Evolutionary conservation across 352 stramenopile species (phyloP).

Genomic region (Lagenidium sp.): DNA sequence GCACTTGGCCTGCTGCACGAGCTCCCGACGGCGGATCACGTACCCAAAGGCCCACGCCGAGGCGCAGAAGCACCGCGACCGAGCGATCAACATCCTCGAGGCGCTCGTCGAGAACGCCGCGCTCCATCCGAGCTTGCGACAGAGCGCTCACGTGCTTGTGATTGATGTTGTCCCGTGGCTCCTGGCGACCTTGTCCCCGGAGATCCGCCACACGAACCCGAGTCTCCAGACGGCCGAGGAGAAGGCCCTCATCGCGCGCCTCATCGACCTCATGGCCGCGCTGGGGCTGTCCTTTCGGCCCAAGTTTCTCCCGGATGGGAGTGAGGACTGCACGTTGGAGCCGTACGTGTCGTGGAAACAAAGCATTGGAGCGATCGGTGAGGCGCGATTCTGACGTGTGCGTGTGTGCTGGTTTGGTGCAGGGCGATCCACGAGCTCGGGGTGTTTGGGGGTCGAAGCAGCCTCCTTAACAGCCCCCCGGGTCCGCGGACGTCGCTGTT

Average conservation of each 20-base stretch:
- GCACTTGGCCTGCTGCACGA: slow-evolving; percentile 63
- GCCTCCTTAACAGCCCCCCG: slow-evolving; percentile 3
- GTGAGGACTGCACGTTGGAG: slow-evolving; percentile 63
- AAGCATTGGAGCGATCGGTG: no score
- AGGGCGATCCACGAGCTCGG: slow-evolving; percentile 69
- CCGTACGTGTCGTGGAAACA: slow-evolving; percentile 53
- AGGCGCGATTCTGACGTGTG: no score
- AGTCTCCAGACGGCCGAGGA: slow-evolving; percentile 56
- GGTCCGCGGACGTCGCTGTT: slow-evolving; percentile 26
- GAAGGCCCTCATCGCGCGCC: slow-evolving; percentile 46
- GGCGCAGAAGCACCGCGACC: slow-evolving; percentile 41
- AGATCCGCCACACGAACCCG: slow-evolving; percentile 46
- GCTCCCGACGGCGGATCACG: slow-evolving; percentile 54
- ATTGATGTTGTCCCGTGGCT: slow-evolving; percentile 76
- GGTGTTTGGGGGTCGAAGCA: slow-evolving; percentile 34
- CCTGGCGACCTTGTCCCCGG: slow-evolving; percentile 48
- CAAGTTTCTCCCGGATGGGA: slow-evolving; percentile 56
- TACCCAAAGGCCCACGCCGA: slow-evolving; percentile 64
- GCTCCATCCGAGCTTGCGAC: slow-evolving; percentile 44
- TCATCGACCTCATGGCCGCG: slow-evolving; percentile 74
- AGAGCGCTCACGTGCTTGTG: slow-evolving; percentile 45
- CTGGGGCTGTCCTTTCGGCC: slow-evolving; percentile 68
- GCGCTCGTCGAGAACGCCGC: slow-evolving; percentile 54
- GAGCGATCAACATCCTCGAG: slow-evolving; percentile 54
- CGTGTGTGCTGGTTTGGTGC: neutral